These are phyloP conservation scores for Amanita phalloides DNA, from an alignment of 768 basidiomycete genomes.

Conservation along the genomic window DNA sequence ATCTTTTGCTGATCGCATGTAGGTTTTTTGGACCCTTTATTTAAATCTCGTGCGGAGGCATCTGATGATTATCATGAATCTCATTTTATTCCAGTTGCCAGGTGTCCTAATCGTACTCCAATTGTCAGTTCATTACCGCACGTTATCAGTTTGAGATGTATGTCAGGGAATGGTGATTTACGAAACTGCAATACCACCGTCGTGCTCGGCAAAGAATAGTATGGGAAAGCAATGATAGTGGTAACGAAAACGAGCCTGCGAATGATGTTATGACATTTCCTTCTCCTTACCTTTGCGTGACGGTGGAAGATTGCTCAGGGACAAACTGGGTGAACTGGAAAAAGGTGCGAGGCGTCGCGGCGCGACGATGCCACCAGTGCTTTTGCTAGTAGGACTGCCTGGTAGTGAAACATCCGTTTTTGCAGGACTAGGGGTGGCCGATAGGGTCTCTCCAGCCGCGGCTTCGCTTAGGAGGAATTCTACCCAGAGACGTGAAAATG, in stretches of 20 bases:
- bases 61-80: neutral
- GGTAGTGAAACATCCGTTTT: conserved; percentile 22
- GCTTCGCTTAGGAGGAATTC: conserved; percentile 96
- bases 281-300: conserved; percentile 20
- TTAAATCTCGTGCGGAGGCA: no score
- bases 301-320: conserved; percentile 9
- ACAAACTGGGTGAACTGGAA: conserved; percentile 24
- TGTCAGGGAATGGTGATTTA: conserved; percentile 2
- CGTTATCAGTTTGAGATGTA: neutral
- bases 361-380: conserved; percentile 7
- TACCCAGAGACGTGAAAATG: conserved; percentile 95
- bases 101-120: neutral
- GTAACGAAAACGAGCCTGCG: neutral
- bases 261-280: conserved; percentile 7
- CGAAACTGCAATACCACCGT: neutral
- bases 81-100: neutral
- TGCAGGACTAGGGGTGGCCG: conserved; percentile 14
- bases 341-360: conserved; percentile 21
- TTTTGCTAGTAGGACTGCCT: conserved; percentile 16
- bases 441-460: conserved; percentile 27
- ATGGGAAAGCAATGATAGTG: neutral
- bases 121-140: neutral
- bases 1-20: no score
- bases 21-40: no score
- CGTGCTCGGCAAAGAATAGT: neutral